Conservation (phyloP, 2,329 filamentous ascomycete species). For the Colletotrichum somersetense region DNA sequence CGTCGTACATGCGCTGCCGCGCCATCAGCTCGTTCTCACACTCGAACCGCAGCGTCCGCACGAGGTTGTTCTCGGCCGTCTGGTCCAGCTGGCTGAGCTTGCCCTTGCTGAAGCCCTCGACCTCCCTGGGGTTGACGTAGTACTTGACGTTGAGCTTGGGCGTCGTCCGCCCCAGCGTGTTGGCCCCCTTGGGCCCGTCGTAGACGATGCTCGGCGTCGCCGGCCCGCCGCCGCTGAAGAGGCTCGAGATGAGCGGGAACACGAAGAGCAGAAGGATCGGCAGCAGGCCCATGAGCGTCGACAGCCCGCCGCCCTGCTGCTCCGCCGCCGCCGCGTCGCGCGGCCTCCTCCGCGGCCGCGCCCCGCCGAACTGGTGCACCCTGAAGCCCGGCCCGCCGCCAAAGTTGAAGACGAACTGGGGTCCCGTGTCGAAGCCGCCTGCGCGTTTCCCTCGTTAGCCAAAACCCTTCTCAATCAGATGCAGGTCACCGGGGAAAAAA, state of each 20-base stretch:
- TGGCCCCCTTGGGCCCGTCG: constrained; percentile 76
- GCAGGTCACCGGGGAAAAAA: too few relatives aligned
- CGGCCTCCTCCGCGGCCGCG: constrained; percentile 80
- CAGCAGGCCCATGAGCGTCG: constrained; percentile 79
- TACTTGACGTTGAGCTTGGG: constrained; percentile 82
- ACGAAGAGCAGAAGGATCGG: constrained; percentile 92
- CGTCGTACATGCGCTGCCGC: constrained; percentile 77
- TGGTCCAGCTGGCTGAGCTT: constrained; percentile 83
- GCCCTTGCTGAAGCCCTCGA: constrained; percentile 75
- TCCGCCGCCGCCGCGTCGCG: constrained; percentile 66
- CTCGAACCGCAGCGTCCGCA: constrained; percentile 74
- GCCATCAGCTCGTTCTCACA: constrained; percentile 81
- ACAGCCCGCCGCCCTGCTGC: constrained; percentile 64
- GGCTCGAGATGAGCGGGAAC: constrained; percentile 82
- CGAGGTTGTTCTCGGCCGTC: constrained; percentile 79
- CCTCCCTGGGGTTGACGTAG: constrained; percentile 84
- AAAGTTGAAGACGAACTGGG: constrained; percentile 95
- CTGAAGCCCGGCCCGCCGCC: constrained; percentile 91
- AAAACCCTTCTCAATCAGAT: too few relatives aligned
- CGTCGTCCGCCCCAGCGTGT: constrained; percentile 80
- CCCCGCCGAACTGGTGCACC: constrained; percentile 95
- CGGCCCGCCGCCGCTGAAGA: constrained; percentile 73
- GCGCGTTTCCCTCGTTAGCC: constrained; percentile 25
- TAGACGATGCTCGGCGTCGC: constrained; percentile 80
- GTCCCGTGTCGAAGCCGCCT: constrained; percentile 79